Evolutionary conservation across 2,329 filamentous ascomycete genomes (phyloP).

Genomic region (Talaromyces pinophilus): DNA sequence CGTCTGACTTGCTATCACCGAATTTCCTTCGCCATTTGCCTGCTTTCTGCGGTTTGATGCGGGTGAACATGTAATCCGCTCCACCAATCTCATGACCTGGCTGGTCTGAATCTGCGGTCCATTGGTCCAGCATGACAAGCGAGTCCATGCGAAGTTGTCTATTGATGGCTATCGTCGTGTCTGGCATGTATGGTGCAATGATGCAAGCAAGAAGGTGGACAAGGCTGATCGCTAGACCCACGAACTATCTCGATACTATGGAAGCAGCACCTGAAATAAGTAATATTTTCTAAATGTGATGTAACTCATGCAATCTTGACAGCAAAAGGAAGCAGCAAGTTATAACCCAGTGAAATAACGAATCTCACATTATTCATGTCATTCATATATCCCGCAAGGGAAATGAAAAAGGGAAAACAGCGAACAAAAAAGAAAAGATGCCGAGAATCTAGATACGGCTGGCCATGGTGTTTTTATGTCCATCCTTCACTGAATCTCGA

Average conservation of each 20-base stretch:
- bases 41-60: background rate
- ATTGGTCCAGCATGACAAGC: too few species aligned
- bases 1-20: too few species aligned
- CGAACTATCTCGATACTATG: constrained; percentile 22
- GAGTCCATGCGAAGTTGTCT: background rate
- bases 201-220: background rate
- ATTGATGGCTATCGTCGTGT: background rate
- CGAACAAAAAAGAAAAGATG: background rate
- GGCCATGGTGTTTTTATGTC: background rate
- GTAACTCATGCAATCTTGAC: too few species aligned
- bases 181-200: constrained; percentile 2
- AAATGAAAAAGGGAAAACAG: background rate
- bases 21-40: constrained; percentile 1
- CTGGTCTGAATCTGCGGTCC: background rate
- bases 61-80: background rate
- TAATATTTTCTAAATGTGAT: too few species aligned
- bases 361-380: too few species aligned
- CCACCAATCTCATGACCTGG: background rate
- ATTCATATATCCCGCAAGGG: too few species aligned
- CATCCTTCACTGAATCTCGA: constrained; percentile 26
- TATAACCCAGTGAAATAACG: too few species aligned
- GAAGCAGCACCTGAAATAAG: too few species aligned
- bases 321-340: too few species aligned
- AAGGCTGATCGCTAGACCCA: constrained; percentile 45
- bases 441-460: background rate